These are phyloP conservation scores for Phytopythium cucurbitacearum DNA, from an alignment of 352 stramenopile species.

Conservation along the genomic window DNA sequence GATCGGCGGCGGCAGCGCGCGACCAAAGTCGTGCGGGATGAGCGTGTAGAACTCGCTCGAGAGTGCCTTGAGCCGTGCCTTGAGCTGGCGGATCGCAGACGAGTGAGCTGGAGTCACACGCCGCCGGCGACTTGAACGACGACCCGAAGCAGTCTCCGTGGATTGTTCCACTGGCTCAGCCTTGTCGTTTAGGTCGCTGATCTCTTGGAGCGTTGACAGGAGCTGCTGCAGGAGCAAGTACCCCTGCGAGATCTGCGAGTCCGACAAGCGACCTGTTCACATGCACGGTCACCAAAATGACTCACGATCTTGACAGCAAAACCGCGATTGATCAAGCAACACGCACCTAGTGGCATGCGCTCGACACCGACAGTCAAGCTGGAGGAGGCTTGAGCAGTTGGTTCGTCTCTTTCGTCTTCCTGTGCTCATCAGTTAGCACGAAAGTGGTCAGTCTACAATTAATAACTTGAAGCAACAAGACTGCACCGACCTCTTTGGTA, in stretches of 20 bases:
- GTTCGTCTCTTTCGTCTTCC: conserved; percentile 45
- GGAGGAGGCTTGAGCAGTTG: conserved; percentile 39
- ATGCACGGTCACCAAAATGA: not conserved
- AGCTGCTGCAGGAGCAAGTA: conserved; percentile 51
- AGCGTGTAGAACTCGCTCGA: conserved; percentile 70
- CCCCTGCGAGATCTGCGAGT: conserved; percentile 58
- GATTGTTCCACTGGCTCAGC: not conserved
- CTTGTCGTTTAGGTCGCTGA: conserved; percentile 21
- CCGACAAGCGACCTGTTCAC: conserved; percentile 33
- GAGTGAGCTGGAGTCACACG: conserved; percentile 19
- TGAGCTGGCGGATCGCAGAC: conserved; percentile 31
- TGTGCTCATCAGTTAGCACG: conserved; percentile 7
- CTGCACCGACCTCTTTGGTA: conserved; percentile 16
- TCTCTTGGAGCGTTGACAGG: conserved; percentile 41
- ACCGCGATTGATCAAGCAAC: not conserved
- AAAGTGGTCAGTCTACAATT: not conserved
- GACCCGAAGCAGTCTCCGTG: conserved; percentile 8
- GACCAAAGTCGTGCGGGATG: conserved; percentile 68
- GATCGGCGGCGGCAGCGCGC: conserved; percentile 47
- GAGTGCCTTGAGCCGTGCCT: conserved; percentile 45
- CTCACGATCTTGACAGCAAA: not conserved
- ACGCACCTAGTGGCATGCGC: conserved; percentile 38
- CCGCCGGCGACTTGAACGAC: conserved; percentile 21
- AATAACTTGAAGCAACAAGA: not conserved
- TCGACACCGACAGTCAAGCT: conserved; percentile 57